These are phyloP conservation scores for Cercospora sp. DNA, from an alignment of 2,329 filamentous ascomycete species.

Conservation along the genomic window DNA sequence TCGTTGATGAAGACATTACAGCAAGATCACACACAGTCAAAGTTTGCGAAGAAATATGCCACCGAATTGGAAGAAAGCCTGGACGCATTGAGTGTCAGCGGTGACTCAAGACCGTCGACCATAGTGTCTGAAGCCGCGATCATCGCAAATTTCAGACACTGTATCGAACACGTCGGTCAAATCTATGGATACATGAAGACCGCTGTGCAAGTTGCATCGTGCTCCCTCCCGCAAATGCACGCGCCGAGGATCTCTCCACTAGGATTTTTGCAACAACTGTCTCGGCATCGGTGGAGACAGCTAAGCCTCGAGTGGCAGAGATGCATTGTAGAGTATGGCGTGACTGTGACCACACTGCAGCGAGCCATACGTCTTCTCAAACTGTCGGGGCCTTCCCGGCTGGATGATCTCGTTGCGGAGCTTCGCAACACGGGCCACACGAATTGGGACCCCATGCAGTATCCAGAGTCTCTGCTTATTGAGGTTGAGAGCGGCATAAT, in stretches of 20 bases:
- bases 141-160: background rate
- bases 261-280: conserved; percentile 11
- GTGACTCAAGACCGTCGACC: background rate
- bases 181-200: background rate
- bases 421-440: conserved; percentile 51
- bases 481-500: conserved; percentile 66
- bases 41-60: conserved; percentile 12
- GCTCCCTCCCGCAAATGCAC: background rate
- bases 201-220: background rate
- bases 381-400: background rate
- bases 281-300: conserved; percentile 8
- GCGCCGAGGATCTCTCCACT: conserved; percentile 5
- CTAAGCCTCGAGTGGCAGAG: conserved; percentile 6
- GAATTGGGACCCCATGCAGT: conserved; percentile 56
- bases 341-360: conserved; percentile 50
- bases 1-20: background rate
- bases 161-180: background rate
- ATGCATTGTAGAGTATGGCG: conserved; percentile 47
- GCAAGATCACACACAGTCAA: background rate
- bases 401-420: conserved; percentile 45
- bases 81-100: background rate
- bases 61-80: conserved; percentile 15
- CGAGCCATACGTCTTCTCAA: conserved; percentile 47
- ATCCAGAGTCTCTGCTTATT: conserved; percentile 65
- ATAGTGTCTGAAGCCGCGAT: background rate